phyloP scores from a whole-genome alignment of 148 eudicot species.

The Hydrangea macrophylla region DNA sequence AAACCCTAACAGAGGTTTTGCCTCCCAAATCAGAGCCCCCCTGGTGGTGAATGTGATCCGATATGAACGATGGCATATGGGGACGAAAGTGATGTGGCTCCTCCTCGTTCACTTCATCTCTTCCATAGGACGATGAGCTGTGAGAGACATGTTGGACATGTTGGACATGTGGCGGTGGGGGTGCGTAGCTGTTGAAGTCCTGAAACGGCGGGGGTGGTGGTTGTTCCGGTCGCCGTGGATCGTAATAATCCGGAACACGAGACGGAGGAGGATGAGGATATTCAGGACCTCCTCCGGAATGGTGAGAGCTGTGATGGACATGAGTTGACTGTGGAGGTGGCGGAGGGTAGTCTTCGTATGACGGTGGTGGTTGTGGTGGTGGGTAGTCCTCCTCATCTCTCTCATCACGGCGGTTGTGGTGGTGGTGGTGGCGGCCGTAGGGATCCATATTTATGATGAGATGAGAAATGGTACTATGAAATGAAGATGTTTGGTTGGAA shows the following conservation, averaged over 20 bases:
- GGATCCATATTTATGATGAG: no score
- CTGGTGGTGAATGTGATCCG: conserved; percentile 26
- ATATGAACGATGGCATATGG: conserved; percentile 46
- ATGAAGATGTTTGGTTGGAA: no score
- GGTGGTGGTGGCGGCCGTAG: no score
- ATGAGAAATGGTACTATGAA: no score
- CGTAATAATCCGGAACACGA: neutral
- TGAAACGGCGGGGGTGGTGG: neutral
- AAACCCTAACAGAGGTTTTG: conserved; percentile 56
- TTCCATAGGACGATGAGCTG: neutral
- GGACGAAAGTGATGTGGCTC: conserved; percentile 34
- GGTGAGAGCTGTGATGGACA: conserved; percentile 22
- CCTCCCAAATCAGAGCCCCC: conserved; percentile 17
- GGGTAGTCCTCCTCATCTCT: conserved; percentile 22
- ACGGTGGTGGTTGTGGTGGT: conserved; percentile 30
- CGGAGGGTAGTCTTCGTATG: conserved; percentile 15
- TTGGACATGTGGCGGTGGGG: conserved; percentile 4
- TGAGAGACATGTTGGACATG: conserved; percentile 30
- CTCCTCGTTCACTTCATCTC: conserved; percentile 16
- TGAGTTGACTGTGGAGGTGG: conserved; percentile 25
- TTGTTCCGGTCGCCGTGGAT: no score
- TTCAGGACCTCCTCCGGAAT: neutral
- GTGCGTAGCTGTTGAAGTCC: neutral
- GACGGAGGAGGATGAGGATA: conserved; percentile 25
- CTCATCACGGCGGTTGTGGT: conserved; percentile 20